These are phyloP conservation scores for Fistulifera pelliculosa DNA, from an alignment of 108 stramenopile genomes.

Conservation along the genomic window DNA sequence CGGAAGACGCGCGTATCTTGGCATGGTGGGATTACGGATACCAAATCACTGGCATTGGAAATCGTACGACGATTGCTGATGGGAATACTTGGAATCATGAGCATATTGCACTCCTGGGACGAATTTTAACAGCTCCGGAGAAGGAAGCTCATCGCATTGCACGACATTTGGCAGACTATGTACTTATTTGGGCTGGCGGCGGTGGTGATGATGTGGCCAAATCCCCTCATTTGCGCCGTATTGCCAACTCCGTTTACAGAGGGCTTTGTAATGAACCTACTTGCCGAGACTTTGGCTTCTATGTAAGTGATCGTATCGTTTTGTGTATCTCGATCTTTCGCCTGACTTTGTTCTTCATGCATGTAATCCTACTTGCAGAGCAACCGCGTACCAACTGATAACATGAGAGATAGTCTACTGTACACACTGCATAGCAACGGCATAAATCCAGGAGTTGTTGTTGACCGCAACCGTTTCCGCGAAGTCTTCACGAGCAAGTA, in stretches of 20 bases:
- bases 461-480: constrained; percentile 57
- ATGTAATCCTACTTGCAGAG: constrained; percentile 15
- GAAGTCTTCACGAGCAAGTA: constrained; percentile 89
- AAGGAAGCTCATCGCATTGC: constrained; percentile 92
- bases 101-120: constrained; percentile 96
- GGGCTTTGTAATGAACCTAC: constrained; percentile 90
- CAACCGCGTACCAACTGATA: constrained; percentile 48
- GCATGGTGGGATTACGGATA: constrained; percentile 97
- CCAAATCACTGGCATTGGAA: constrained; percentile 92
- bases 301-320: constrained; percentile 49
- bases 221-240: constrained; percentile 92
- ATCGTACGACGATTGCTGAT: constrained; percentile 97
- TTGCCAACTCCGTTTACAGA: constrained; percentile 93
- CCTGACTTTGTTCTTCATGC: background rate
- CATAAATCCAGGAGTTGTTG: constrained; percentile 60
- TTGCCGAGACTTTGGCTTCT: constrained; percentile 65
- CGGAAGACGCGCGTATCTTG: constrained; percentile 95
- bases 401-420: constrained; percentile 71
- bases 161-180: constrained; percentile 93
- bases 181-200: constrained; percentile 92
- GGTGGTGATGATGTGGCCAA: constrained; percentile 97
- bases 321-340: too few species aligned
- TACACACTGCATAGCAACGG: constrained; percentile 87
- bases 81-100: constrained; percentile 99
- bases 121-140: constrained; percentile 80